These are phyloP conservation scores for Boletus sp. DNA, from an alignment of 768 basidiomycete genomes.

Conservation along the genomic window DNA sequence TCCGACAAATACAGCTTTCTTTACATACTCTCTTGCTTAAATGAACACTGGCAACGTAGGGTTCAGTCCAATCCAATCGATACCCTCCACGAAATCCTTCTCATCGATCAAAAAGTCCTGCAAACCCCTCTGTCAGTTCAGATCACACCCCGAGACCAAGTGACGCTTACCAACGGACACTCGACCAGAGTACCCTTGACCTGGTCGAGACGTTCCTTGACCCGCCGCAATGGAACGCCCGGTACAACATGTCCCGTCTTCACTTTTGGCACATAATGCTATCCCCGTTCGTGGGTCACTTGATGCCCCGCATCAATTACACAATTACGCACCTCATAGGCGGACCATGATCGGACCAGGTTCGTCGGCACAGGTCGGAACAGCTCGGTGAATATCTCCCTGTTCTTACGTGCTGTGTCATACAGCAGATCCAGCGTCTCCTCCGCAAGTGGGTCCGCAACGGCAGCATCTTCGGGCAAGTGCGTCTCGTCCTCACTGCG, in stretches of 20 bases:
- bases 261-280: conserved; percentile 75
- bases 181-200: conserved; percentile 76
- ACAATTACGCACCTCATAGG: conserved; percentile 62
- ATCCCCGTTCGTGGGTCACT: conserved; percentile 9
- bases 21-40: conserved; percentile 32
- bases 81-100: conserved; percentile 63
- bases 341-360: conserved; percentile 71
- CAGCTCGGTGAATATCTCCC: conserved; percentile 82
- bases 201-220: conserved; percentile 72
- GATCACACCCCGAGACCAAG: background rate
- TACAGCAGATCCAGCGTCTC: conserved; percentile 58
- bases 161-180: conserved; percentile 58
- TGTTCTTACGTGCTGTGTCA: conserved; percentile 72
- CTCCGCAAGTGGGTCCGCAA: conserved; percentile 79
- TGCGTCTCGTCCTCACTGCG: conserved; percentile 66
- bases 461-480: conserved; percentile 56
- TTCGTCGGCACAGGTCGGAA: conserved; percentile 89
- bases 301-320: background rate
- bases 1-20: background rate
- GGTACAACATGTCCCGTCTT: conserved; percentile 81
- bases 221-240: conserved; percentile 58
- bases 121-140: conserved; percentile 7
- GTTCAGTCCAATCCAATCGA: conserved; percentile 73
- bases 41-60: conserved; percentile 81
- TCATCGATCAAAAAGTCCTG: conserved; percentile 87